Evolutionary conservation across 805 yeast genomes (phyloP), one percentile per base, ranked within the genome.

Genomic region (Candida chilensis): DNA sequence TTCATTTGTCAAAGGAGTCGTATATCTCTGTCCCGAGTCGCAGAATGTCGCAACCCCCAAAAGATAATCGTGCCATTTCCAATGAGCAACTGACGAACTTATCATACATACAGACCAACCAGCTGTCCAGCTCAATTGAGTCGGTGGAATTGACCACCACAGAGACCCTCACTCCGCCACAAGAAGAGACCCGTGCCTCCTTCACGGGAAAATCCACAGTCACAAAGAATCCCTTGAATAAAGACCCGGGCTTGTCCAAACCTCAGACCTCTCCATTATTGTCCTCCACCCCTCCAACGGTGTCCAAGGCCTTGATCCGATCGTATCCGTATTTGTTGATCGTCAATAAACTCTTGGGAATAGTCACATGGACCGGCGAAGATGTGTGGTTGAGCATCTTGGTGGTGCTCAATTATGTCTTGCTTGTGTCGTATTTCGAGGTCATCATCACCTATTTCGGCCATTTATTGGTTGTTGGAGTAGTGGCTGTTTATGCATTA

Each of bases 301-400:
- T 90, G 10, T 78, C 95, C 18, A 82, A 84, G 42, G 84, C 92
- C 3, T 64, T 90, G 30, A 73, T 87, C 24, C 68, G 75, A 36
- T 74, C 94, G 7, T 88, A 90, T 50, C 97, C 97, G 2, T 85
- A 85, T 48, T 61, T 90, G 26, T 65, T 83, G 24, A 71, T 82
- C 1, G 73, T 78, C 7, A 86, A 88, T 50, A 74, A 77, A 40
- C 38, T 72, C 2, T 61, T 87, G 32, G 77, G 84, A 26, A 64
- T 87, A 24, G 52, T 84, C 21, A 88, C 97, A 0, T 90, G 98
- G 98, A 83, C 96, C 3, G 77, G 78, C 37, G 88, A 82, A 21
- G 92, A 85, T 49, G 64, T 71, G 20, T 86, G 90, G 85, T 56
- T 78, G 33, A 75, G 86, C 43, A 59, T 82, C 13, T 64, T 86